These are phyloP conservation scores for Tylopilus subfusipes DNA, from an alignment of 768 basidiomycete genomes.

Conservation along the genomic window DNA sequence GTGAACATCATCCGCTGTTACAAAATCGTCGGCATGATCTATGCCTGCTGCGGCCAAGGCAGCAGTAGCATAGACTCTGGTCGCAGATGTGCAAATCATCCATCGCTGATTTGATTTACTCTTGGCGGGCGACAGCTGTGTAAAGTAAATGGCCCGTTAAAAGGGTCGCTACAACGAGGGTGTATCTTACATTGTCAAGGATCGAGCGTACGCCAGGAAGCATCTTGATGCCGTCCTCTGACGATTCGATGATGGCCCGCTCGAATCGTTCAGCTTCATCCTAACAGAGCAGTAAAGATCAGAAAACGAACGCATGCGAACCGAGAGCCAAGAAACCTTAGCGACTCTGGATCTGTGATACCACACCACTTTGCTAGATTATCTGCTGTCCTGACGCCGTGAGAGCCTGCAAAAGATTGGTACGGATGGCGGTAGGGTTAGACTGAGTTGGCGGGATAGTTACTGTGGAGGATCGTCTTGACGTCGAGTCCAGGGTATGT, in stretches of 20 bases:
- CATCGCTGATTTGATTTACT: conserved; percentile 59
- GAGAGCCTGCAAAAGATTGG: conserved; percentile 47
- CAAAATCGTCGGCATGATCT: conserved; percentile 67
- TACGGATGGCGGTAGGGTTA: not conserved
- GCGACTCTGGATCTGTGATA: conserved; percentile 60
- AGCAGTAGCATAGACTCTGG: conserved; percentile 65
- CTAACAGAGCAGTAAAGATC: conserved; percentile 33
- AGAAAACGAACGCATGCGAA: not conserved
- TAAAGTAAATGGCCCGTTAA: conserved; percentile 6
- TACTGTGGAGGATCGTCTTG: conserved; percentile 58
- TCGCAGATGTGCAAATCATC: conserved; percentile 89
- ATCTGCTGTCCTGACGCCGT: conserved; percentile 82
- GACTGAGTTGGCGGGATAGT: conserved; percentile 21
- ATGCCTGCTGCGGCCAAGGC: conserved; percentile 67
- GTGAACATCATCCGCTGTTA: conserved; percentile 79
- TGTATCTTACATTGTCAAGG: conserved; percentile 48
- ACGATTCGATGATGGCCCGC: conserved; percentile 64
- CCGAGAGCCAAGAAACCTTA: conserved; percentile 48
- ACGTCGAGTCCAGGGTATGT: conserved; percentile 67
- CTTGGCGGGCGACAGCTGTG: conserved; percentile 27
- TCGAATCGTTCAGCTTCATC: conserved; percentile 77
- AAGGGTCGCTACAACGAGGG: not conserved
- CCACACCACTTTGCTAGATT: conserved; percentile 72
- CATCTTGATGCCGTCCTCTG: conserved; percentile 57
- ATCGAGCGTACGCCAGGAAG: conserved; percentile 69